A percentile compares a stretch with the other conserved stretches of the same genome.
Conservation (phyloP, 192 early-diverging fungal genomes). For the Jimgerdemannia flammicorona region DNA sequence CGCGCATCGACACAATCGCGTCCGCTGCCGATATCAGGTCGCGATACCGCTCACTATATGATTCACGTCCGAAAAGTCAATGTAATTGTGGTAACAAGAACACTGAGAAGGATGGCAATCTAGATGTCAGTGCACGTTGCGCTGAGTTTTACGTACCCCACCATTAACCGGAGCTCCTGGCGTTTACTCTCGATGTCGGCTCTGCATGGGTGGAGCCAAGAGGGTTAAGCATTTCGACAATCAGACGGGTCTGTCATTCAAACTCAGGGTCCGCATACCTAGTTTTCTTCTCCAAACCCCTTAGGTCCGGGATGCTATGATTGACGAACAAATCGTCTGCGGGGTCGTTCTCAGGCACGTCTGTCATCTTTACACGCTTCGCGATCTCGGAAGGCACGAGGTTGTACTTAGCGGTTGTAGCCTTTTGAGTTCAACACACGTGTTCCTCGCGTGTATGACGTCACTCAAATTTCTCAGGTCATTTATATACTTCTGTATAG, state of each 20-base stretch:
- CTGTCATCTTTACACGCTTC: neutral
- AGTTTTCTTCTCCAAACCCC: constrained; percentile 38
- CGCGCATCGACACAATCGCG: constrained; percentile 69
- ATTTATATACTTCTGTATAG: no score
- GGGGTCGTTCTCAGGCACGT: constrained; percentile 12
- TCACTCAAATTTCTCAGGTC: no score
- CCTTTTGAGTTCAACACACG: no score
- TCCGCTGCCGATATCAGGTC: constrained; percentile 85
- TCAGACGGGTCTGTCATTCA: no score
- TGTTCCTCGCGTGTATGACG: no score
- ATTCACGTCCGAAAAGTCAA: no score
- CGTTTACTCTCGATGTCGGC: constrained; percentile 77
- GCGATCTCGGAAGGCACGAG: no score
- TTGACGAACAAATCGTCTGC: constrained; percentile 39
- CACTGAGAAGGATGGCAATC: neutral
- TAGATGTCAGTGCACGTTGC: neutral
- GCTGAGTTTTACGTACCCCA: constrained; percentile 56
- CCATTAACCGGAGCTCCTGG: constrained; percentile 78
- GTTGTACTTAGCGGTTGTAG: no score
- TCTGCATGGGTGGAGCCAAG: constrained; percentile 28
- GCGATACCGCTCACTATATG: constrained; percentile 72
- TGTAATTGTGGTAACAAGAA: neutral
- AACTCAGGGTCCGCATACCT: constrained; percentile 26
- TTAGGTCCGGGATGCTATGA: constrained; percentile 41
- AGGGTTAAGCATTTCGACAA: neutral